Percentiles rank a stretch among this genome's conserved stretches.
Conservation (phyloP, 2,329 filamentous ascomycete genomes). For the Neoascochyta sp. region DNA sequence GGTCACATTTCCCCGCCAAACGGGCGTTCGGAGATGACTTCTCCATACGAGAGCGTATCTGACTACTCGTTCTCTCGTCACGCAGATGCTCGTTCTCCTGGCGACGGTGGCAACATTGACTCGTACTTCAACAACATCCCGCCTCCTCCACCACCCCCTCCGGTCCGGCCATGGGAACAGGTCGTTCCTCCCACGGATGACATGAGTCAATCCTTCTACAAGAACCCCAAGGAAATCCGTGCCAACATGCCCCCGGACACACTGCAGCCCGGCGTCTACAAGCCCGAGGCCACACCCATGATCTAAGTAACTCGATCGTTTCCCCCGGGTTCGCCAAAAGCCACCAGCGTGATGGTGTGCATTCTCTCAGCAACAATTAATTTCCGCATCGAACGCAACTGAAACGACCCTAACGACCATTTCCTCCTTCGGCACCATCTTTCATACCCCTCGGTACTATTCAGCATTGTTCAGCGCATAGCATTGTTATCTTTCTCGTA, state of each 20-base stretch:
- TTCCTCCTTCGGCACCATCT: constrained; percentile 20
- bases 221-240: constrained; percentile 46
- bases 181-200: constrained; percentile 37
- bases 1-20: constrained; percentile 48
- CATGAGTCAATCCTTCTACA: constrained; percentile 26
- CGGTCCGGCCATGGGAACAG: constrained; percentile 39
- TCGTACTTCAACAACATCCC: constrained; percentile 31
- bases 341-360: background rate
- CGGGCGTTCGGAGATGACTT: constrained; percentile 20
- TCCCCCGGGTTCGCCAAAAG: no score
- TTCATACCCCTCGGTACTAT: constrained; percentile 11
- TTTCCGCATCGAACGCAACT: constrained; percentile 5
- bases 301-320: constrained; percentile 32
- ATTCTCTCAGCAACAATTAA: background rate
- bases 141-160: constrained; percentile 38
- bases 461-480: constrained; percentile 21
- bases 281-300: constrained; percentile 34
- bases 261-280: constrained; percentile 44
- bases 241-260: constrained; percentile 50
- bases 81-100: constrained; percentile 23
- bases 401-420: constrained; percentile 32
- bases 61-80: constrained; percentile 29
- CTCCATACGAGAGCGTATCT: constrained; percentile 46
- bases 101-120: constrained; percentile 24
- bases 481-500: constrained; percentile 13